Conservation (phyloP, 768 basidiomycete genomes). For the Megacollybia marginata region DNA sequence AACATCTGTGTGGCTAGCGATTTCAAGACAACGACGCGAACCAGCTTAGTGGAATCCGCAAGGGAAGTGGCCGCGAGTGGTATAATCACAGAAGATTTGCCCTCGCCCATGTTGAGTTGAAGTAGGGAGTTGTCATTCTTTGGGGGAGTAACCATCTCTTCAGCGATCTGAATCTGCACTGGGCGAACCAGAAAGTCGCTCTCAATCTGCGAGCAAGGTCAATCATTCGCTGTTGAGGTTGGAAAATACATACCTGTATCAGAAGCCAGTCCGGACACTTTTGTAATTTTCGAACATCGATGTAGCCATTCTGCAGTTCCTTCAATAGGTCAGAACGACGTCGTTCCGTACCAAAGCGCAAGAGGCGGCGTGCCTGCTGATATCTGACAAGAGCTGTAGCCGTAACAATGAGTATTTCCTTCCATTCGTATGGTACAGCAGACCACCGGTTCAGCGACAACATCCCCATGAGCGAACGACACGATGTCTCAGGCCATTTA, state of each 20-base stretch:
- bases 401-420: no score
- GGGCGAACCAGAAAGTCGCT: conserved; percentile 33
- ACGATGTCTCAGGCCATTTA: no score
- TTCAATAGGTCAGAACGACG: background rate
- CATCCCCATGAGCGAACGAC: no score
- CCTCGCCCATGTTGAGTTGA: conserved; percentile 56
- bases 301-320: background rate
- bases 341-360: background rate
- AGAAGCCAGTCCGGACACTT: background rate
- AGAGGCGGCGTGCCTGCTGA: background rate
- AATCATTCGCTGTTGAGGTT: background rate
- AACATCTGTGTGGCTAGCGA: conserved; percentile 41
- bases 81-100: conserved; percentile 46
- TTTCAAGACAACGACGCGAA: conserved; percentile 45
- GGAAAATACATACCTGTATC: conserved; percentile 14
- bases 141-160: conserved; percentile 38
- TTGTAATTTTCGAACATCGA: background rate
- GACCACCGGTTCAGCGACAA: no score
- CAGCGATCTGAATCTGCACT: conserved; percentile 33
- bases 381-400: no score
- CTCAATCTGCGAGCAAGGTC: conserved; percentile 28
- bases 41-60: conserved; percentile 34
- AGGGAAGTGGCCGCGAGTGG: conserved; percentile 33
- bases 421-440: no score
- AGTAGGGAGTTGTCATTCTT: conserved; percentile 28